Conservation (phyloP, 2,329 filamentous ascomycete genomes). For the Fusarium mundagurra region DNA sequence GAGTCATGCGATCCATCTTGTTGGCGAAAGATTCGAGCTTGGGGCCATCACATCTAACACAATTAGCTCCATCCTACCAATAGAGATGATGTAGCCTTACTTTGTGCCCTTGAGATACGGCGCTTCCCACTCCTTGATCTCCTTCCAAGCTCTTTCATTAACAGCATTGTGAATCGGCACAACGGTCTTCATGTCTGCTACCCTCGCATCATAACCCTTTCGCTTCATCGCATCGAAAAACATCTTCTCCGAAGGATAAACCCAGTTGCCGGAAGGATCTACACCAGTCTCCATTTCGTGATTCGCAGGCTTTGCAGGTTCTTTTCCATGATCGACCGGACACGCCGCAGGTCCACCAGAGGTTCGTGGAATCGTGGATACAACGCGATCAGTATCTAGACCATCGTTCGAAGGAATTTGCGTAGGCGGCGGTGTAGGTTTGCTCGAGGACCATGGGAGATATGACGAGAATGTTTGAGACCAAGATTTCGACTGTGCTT, state of each 20-base stretch:
- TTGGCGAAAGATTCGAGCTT: conserved; percentile 87
- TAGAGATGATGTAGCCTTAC: conserved; percentile 50
- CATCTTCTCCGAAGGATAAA: conserved; percentile 96
- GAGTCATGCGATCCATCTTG: conserved; percentile 74
- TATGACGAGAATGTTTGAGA: conserved; percentile 54
- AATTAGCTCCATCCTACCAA: neutral
- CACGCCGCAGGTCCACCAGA: conserved; percentile 49
- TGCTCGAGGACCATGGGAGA: conserved; percentile 52
- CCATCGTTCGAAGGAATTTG: conserved; percentile 12
- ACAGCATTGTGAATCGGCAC: conserved; percentile 99
- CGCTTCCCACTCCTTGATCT: conserved; percentile 90
- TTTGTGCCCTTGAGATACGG: conserved; percentile 68
- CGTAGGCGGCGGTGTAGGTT: conserved; percentile 29
- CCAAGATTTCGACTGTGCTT: conserved; percentile 52
- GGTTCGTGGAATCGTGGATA: conserved; percentile 82
- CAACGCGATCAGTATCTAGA: conserved; percentile 74
- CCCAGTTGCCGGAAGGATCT: conserved; percentile 86
- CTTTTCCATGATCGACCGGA: conserved; percentile 52
- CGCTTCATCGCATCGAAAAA: conserved; percentile 98
- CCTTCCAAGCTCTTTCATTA: conserved; percentile 93
- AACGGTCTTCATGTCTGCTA: conserved; percentile 85
- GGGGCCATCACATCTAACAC: conserved; percentile 72
- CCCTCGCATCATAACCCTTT: conserved; percentile 79
- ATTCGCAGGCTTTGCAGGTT: conserved; percentile 63
- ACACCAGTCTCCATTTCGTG: conserved; percentile 80